A percentile compares a stretch with the other conserved stretches of the same genome.
Conservation (phyloP, 1,139 yeast genomes). For the Candida frijolesensis region DNA sequence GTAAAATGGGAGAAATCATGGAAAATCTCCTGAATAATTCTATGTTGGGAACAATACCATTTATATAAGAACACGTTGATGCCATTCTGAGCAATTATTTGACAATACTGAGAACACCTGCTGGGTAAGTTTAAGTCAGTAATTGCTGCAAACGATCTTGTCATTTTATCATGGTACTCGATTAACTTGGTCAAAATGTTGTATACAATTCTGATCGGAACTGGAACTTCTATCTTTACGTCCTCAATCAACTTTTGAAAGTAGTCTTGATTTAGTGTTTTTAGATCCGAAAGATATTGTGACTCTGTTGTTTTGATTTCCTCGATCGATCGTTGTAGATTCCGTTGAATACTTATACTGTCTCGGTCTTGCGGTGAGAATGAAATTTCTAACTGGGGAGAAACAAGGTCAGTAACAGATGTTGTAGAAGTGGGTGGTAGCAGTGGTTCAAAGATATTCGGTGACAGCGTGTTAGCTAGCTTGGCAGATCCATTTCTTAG, state of each 20-base stretch:
- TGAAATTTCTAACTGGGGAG: slow-evolving; percentile 25
- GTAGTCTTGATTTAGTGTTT: slow-evolving; percentile 39
- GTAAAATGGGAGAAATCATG: slow-evolving; percentile 3
- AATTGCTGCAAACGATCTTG: slow-evolving; percentile 1
- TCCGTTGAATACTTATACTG: slow-evolving; percentile 17
- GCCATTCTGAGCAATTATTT: slow-evolving; percentile 10
- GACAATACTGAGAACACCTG: not conserved
- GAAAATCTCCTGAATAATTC: slow-evolving; percentile 3
- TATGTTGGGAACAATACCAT: slow-evolving; percentile 13
- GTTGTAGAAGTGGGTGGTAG: slow-evolving; percentile 1
- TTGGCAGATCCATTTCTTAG: not conserved
- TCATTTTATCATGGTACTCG: slow-evolving; percentile 1
- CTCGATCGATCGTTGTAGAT: slow-evolving; percentile 39
- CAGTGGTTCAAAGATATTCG: slow-evolving; percentile 1
- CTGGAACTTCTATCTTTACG: slow-evolving; percentile 25
- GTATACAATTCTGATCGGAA: slow-evolving; percentile 25
- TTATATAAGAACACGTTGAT: slow-evolving; percentile 14
- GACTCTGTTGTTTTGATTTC: slow-evolving; percentile 53
- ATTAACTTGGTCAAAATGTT: slow-evolving; percentile 21
- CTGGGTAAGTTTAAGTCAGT: not conserved
- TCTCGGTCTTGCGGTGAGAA: slow-evolving; percentile 20
- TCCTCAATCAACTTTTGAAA: slow-evolving; percentile 31
- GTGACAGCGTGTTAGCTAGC: not conserved
- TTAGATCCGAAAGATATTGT: slow-evolving; percentile 44
- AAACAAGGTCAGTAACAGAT: slow-evolving; percentile 16